phyloP scores from a whole-genome alignment of 2,329 filamentous ascomycete species.

The Trichoderma endophyticum region DNA sequence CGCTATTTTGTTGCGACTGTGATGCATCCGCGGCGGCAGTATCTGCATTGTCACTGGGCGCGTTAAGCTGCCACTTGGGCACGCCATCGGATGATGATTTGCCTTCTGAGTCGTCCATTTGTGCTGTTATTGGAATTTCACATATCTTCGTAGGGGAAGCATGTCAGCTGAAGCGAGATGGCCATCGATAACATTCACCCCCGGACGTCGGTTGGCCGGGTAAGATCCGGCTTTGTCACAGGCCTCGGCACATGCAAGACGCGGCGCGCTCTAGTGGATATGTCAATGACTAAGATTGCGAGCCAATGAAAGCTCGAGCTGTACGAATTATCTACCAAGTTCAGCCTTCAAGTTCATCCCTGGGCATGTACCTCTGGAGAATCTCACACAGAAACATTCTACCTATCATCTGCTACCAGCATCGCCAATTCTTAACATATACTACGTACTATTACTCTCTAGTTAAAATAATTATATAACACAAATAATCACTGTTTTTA shows the following conservation, averaged over 20 bases:
- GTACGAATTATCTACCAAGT: neutral
- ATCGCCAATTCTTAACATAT: too few relatives aligned
- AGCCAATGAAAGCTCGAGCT: neutral
- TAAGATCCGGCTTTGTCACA: constrained; percentile 19
- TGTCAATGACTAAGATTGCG: neutral
- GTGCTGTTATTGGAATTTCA: neutral
- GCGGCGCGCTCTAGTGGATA: constrained; percentile 1
- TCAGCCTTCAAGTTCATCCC: neutral
- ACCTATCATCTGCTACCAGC: too few relatives aligned
- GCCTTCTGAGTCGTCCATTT: constrained; percentile 35
- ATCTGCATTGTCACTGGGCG: constrained; percentile 17
- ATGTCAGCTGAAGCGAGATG: constrained; percentile 7
- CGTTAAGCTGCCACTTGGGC: constrained; percentile 33
- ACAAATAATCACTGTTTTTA: neutral
- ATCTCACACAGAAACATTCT: too few relatives aligned
- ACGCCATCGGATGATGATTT: constrained; percentile 26
- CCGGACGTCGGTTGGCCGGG: constrained; percentile 14
- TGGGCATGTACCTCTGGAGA: too few relatives aligned
- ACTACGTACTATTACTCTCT: too few relatives aligned
- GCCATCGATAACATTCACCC: neutral
- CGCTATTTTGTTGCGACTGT: constrained; percentile 21
- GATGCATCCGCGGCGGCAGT: constrained; percentile 14
- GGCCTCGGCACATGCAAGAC: constrained; percentile 19
- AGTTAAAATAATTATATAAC: too few relatives aligned
- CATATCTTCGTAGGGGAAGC: neutral